These are phyloP conservation scores for Hawksworthiomyces lignivorus DNA, from an alignment of 2,329 filamentous ascomycete genomes.

Conservation along the genomic window DNA sequence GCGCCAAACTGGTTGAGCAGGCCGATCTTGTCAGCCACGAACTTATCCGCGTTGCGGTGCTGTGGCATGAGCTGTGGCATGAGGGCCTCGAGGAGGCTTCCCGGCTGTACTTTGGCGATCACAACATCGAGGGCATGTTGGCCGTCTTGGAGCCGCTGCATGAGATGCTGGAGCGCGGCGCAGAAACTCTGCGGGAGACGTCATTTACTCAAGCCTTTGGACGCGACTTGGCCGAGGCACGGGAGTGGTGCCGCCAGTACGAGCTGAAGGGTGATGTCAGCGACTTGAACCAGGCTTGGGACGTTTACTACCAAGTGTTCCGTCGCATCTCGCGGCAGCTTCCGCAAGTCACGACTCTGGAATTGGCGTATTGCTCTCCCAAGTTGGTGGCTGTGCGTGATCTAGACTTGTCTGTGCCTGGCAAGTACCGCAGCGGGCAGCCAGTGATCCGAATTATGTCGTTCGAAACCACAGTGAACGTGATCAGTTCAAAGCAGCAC, in stretches of 20 bases:
- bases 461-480: slow-evolving; percentile 82
- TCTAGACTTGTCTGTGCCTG: slow-evolving; percentile 89
- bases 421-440: slow-evolving; percentile 74
- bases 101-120: slow-evolving; percentile 91
- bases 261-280: slow-evolving; percentile 81
- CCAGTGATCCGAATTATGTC: slow-evolving; percentile 78
- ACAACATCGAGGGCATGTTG: slow-evolving; percentile 98
- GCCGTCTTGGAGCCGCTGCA: slow-evolving; percentile 82
- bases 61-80: slow-evolving; percentile 99
- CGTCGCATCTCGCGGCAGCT: slow-evolving; percentile 88
- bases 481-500: slow-evolving; percentile 95
- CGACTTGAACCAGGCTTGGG: slow-evolving; percentile 97
- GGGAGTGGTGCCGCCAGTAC: slow-evolving; percentile 93
- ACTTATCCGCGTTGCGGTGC: slow-evolving; percentile 88
- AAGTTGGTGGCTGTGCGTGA: slow-evolving; percentile 79
- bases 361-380: slow-evolving; percentile 94
- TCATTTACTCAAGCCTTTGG: slow-evolving; percentile 98
- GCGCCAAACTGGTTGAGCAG: slow-evolving; percentile 84
- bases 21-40: slow-evolving; percentile 93
- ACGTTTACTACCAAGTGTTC: slow-evolving; percentile 98
- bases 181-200: slow-evolving; percentile 88
- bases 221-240: slow-evolving; percentile 86
- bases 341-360: slow-evolving; percentile 83
- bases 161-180: slow-evolving; percentile 80
- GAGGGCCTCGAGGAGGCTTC: slow-evolving; percentile 96